Conservation (phyloP, 73 alveolate species). For the Paramecium primaurelia region DNA sequence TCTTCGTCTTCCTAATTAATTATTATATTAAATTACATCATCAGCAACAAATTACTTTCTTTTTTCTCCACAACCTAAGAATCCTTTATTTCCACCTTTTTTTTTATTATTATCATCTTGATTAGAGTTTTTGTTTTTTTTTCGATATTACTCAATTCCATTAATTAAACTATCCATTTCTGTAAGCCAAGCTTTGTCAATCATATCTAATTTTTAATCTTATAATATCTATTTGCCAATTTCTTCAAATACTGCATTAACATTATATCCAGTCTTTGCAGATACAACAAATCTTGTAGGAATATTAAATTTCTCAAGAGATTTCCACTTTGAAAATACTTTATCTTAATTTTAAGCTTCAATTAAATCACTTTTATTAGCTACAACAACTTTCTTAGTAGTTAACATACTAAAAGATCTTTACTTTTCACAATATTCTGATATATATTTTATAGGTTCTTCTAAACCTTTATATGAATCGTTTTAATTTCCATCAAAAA, state of each 20-base stretch:
- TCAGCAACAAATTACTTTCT: neutral
- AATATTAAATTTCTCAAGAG: neutral
- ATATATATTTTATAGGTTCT: slow-evolving; percentile 24
- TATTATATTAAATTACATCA: neutral
- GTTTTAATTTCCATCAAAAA: neutral
- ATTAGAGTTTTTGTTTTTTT: neutral
- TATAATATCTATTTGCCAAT: neutral
- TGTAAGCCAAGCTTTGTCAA: slow-evolving; percentile 36
- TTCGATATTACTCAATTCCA: neutral
- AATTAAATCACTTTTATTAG: neutral
- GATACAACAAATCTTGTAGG: neutral
- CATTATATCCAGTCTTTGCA: neutral
- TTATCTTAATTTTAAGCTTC: neutral
- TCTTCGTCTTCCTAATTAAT: slow-evolving; percentile 5
- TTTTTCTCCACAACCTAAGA: slow-evolving; percentile 31
- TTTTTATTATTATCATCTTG: neutral
- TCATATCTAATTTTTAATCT: slow-evolving; percentile 15
- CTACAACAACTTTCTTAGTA: neutral
- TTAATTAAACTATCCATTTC: neutral
- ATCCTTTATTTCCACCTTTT: slow-evolving; percentile 1
- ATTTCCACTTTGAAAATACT: neutral
- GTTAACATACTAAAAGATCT: neutral
- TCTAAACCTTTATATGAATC: neutral
- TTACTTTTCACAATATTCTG: slow-evolving; percentile 25
- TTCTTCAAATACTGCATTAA: slow-evolving; percentile 10